These are phyloP conservation scores for Dendrobium nobile DNA, from an alignment of 106 monocot species.

Conservation along the genomic window DNA sequence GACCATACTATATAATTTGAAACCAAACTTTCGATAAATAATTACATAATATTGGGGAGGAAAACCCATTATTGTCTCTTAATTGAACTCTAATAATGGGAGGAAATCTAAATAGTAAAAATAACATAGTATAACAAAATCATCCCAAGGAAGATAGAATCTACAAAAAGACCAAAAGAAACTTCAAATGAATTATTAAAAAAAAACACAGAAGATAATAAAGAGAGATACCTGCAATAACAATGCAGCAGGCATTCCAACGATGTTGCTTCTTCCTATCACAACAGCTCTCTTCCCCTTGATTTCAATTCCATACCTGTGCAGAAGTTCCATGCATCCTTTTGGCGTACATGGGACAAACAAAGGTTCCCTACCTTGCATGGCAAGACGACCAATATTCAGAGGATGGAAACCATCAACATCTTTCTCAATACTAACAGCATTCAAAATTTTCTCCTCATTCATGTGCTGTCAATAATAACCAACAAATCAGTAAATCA, in stretches of 20 bases:
- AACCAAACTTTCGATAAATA: not conserved
- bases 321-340: constrained; percentile 91
- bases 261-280: constrained; percentile 94
- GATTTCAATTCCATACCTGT: constrained; percentile 60
- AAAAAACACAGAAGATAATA: not conserved
- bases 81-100: not conserved
- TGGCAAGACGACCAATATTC: constrained; percentile 88
- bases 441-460: constrained; percentile 70
- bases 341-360: constrained; percentile 97
- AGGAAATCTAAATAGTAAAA: not conserved
- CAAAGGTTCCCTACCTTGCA: constrained; percentile 91
- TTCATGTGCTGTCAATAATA: constrained; percentile 72
- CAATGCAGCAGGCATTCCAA: constrained; percentile 88
- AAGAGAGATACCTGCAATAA: constrained; percentile 58
- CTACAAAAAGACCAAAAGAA: not conserved
- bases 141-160: not conserved
- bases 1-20: not conserved
- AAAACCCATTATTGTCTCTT: not conserved
- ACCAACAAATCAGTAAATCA: constrained; percentile 10
- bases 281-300: constrained; percentile 91
- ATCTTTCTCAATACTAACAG: constrained; percentile 86
- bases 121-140: not conserved
- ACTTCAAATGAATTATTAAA: not conserved
- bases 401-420: constrained; percentile 97
- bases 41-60: not conserved